A percentile compares a stretch with the other conserved stretches of the same genome.
Conservation (phyloP, 2,329 filamentous ascomycete species). For the Neurospora sp. region DNA sequence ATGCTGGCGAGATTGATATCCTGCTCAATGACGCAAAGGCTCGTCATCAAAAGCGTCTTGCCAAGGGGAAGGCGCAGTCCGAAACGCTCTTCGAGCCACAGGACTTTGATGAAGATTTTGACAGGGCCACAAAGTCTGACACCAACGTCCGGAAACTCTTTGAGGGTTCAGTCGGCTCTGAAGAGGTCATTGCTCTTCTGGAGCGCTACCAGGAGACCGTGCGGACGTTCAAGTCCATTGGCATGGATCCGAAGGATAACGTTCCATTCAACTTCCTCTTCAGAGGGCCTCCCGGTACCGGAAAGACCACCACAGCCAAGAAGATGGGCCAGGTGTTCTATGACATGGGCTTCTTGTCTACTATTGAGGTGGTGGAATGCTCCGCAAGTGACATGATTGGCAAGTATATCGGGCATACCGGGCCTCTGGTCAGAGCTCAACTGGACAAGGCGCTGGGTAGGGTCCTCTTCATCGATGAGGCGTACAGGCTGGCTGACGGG, state of each 20-base stretch:
- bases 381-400: slow-evolving; percentile 62
- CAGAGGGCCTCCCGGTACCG: slow-evolving; percentile 57
- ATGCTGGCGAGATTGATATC: slow-evolving; percentile 66
- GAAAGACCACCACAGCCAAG: slow-evolving; percentile 62
- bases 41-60: slow-evolving; percentile 22
- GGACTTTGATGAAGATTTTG: slow-evolving; percentile 52
- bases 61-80: slow-evolving; percentile 14
- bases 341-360: slow-evolving; percentile 58
- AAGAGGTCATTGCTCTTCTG: slow-evolving; percentile 41
- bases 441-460: slow-evolving; percentile 54
- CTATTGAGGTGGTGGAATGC: slow-evolving; percentile 50
- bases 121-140: slow-evolving; percentile 35
- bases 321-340: slow-evolving; percentile 70
- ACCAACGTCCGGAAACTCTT: slow-evolving; percentile 47
- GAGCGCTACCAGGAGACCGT: slow-evolving; percentile 44
- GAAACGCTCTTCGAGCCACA: slow-evolving; percentile 20
- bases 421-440: slow-evolving; percentile 48
- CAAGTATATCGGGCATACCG: slow-evolving; percentile 59
- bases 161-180: slow-evolving; percentile 46
- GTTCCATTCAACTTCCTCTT: slow-evolving; percentile 63
- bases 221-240: slow-evolving; percentile 37
- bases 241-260: slow-evolving; percentile 44
- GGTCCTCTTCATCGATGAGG: slow-evolving; percentile 64
- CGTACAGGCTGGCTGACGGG: slow-evolving; percentile 52
- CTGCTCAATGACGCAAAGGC: slow-evolving; percentile 48